Evolutionary conservation across 495 filamentous ascomycete genomes (phyloP).

Genomic region (Xylaria curta): DNA sequence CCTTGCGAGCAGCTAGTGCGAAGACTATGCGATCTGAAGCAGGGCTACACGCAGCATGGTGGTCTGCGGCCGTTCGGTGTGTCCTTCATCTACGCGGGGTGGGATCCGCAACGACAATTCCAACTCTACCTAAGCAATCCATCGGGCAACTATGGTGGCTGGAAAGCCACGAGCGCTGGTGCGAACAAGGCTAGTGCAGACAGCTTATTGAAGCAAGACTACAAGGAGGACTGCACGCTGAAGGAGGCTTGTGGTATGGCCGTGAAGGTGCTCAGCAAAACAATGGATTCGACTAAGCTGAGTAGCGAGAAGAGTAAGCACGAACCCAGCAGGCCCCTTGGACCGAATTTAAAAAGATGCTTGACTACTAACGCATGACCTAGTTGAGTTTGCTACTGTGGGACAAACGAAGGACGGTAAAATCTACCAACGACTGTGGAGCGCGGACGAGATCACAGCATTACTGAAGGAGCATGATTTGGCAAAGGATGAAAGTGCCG

Average conservation of each 20-base stretch:
- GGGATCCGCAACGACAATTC: constrained; percentile 93
- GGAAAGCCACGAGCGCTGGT: constrained; percentile 97
- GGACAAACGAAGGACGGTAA: constrained; percentile 92
- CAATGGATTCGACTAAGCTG: constrained; percentile 98
- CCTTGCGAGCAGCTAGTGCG: constrained; percentile 98
- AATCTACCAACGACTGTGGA: constrained; percentile 98
- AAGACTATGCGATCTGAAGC: constrained; percentile 95
- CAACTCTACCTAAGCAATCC: constrained; percentile 99
- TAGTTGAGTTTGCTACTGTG: constrained; percentile 98
- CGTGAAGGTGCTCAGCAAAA: constrained; percentile 99
- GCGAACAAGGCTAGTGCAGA: constrained; percentile 98
- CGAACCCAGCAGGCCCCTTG: not conserved
- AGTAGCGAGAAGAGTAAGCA: constrained; percentile 95
- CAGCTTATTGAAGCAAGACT: constrained; percentile 98
- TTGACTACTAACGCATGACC: constrained; percentile 40
- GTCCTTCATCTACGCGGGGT: constrained; percentile 99
- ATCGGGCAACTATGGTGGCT: constrained; percentile 98
- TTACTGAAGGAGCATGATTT: constrained; percentile 94
- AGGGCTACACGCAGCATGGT: constrained; percentile 99
- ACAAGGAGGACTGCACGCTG: constrained; percentile 95
- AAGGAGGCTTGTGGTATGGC: constrained; percentile 97
- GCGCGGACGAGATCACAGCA: constrained; percentile 92
- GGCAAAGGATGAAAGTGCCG: constrained; percentile 83
- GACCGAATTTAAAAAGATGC: constrained; percentile 30
- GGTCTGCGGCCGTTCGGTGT: constrained; percentile 97